A percentile compares a stretch with the other conserved stretches of the same genome.
Conservation (phyloP, 2,329 filamentous ascomycete species). For the Aspergillus transmontanensis region DNA sequence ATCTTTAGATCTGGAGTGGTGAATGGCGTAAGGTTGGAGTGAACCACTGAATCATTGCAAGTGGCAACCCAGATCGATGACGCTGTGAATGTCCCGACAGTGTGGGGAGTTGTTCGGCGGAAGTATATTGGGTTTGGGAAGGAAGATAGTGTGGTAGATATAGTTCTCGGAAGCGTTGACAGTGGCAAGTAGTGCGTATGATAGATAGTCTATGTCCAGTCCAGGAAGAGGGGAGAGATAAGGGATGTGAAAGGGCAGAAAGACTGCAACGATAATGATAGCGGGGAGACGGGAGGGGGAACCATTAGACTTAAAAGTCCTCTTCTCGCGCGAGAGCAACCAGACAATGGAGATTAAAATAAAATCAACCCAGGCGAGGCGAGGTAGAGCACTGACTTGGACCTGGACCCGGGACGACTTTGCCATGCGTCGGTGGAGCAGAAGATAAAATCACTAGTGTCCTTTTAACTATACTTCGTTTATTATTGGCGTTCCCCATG, state of each 20-base stretch:
- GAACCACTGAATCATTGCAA: conserved; percentile 2
- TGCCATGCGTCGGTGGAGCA: conserved; percentile 21
- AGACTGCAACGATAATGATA: neutral
- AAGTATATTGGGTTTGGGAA: neutral
- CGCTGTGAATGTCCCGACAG: conserved; percentile 6
- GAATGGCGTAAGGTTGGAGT: neutral
- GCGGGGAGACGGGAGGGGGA: neutral
- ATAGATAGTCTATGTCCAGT: neutral
- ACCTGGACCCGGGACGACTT: conserved; percentile 8
- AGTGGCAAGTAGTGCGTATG: neutral
- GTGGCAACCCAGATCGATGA: conserved; percentile 13
- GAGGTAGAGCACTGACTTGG: conserved; percentile 4
- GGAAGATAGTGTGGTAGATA: neutral
- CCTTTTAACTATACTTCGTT: conserved; percentile 1
- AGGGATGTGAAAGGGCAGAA: neutral
- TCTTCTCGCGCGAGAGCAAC: neutral
- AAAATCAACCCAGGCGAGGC: conserved; percentile 1
- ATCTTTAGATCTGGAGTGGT: neutral
- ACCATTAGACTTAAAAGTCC: neutral
- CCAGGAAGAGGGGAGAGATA: neutral
- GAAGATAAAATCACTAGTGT: conserved; percentile 5
- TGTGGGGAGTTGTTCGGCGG: neutral
- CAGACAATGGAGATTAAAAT: neutral
- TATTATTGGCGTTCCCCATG: neutral
- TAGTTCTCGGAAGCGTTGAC: neutral